Evolutionary conservation across 208 protist genomes (phyloP).

Genomic region (Leishmania braziliensis): DNA sequence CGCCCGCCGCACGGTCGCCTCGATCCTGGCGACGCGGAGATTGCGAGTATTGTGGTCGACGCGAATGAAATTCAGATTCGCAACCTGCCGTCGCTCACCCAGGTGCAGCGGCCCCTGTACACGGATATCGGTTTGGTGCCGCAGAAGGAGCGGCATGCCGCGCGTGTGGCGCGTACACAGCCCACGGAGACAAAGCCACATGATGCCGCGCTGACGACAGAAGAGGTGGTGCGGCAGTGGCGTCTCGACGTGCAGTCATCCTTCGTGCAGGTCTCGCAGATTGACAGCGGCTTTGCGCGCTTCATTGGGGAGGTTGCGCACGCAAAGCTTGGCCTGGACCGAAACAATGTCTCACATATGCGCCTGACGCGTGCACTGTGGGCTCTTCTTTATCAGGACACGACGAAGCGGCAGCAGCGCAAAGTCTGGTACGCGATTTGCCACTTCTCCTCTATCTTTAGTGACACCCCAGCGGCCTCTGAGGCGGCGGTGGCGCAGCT

Average conservation of each 20-base stretch:
- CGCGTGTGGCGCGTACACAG: conserved; percentile 64
- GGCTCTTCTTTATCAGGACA: conserved; percentile 43
- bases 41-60: conserved; percentile 78
- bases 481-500: conserved; percentile 30
- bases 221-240: conserved; percentile 43
- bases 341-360: conserved; percentile 31
- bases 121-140: conserved; percentile 82
- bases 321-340: conserved; percentile 70
- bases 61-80: conserved; percentile 50
- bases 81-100: conserved; percentile 71
- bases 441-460: conserved; percentile 70
- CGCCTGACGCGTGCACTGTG: conserved; percentile 55
- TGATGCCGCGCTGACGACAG: conserved; percentile 23
- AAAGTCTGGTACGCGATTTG: conserved; percentile 71
- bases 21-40: conserved; percentile 53
- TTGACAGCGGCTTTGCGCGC: conserved; percentile 57
- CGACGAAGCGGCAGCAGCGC: conserved; percentile 50
- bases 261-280: conserved; percentile 51
- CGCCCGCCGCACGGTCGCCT: conserved; percentile 28
- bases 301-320: conserved; percentile 59
- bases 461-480: conserved; percentile 16
- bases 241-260: conserved; percentile 52
- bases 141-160: conserved; percentile 75
- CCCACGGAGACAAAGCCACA: conserved; percentile 36
- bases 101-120: conserved; percentile 82